Base-by-base conservation (phyloP, 1,284 basidiomycete genomes). In the Cystobasidium slooffiae region DNA sequence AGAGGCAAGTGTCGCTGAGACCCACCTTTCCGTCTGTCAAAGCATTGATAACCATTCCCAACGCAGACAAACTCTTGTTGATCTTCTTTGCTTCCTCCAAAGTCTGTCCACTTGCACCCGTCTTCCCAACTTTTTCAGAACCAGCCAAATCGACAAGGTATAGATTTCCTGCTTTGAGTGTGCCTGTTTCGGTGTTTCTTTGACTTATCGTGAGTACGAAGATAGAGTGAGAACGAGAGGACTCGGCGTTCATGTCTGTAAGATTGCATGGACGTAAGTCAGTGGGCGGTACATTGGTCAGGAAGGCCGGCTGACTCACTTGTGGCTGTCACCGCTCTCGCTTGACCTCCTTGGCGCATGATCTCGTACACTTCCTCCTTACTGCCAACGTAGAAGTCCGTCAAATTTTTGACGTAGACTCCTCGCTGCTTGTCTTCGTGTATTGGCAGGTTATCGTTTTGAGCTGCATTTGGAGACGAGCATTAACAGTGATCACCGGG, bases 41-140 rank as follows among this genome's bases (percentile, higher is more conserved):
- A 3, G 96, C 92, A 80, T 99, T 99, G 83, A 99, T 99, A 82
- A 99, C 97, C 95, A 99, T 99, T 62, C 97, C 97, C 76, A 99
- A 88, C 12, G 97, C 96, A 22, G 94, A 97, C 53, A 99, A 85
- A 74, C 91, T 94, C 85, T 99, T 99, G 86, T 99, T 99, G 85
- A 99, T 99, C 87, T 99, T 99, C 88, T 99, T 99, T 14, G 97
- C 97, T 83, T 99, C 97, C 83, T 99, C 97, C 14, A 99, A 85
- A 44, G 97, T 99, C 83, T 99, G 97, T 1, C 97, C 97, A 12
- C 95, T 97, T 58, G 97, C 97, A 46, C 97, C 97, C 46, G 97
- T 99, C 87, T 99, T 99, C 75, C 96, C 96, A 67, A 98, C 95
- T 85, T 99, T 99, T 84, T 99, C 97, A 39, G 94, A 97, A 81